Evolutionary conservation across 2,329 filamentous ascomycete species (phyloP), one percentile per base, ranked within the genome.

Genomic region (Talaromyces marneffei): DNA sequence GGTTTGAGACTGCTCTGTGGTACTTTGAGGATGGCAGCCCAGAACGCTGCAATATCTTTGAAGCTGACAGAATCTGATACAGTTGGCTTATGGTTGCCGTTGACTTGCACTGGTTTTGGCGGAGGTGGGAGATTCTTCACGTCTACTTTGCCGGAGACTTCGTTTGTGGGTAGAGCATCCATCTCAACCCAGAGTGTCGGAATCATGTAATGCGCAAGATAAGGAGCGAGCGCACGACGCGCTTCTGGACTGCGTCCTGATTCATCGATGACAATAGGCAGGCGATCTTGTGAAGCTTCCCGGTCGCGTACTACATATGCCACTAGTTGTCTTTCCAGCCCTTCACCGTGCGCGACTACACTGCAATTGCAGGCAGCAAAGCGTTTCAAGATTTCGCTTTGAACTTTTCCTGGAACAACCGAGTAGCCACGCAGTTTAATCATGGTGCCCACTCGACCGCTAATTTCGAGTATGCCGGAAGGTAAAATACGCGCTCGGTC

Each of bases 141-240:
- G 67, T 93, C 87, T 20, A 87, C 85, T 75, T 93, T 93, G 20
- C 90, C 90, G 14, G 89, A 92, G 1, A 93, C 90, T 55, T 85
- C 86, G 66, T 91, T 87, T 0, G 89, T 92, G 0, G 90, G 90
- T 4, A 93, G 75, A 63, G 83, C 82, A 2, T 87, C 83, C 33
- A 92, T 75, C 68, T 88, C 84, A 39, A 92, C 86, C 90, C 90
- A 93, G 2, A 92, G 74, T 0, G 87, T 82, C 0, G 90, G 90
- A 59, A 93, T 87, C 90, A 93, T 92, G 74, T 93, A 93, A 64
- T 90, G 88, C 1, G 90, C 90, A 31, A 93, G 80, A 64, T 86
- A 85, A 16, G 82, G 78, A 1, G 86, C 81, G 2, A 93, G 80
- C 16, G 82, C 82, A 60, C 85, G 83, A 52, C 90, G 83, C 2